Evolutionary conservation across 192 early-diverging fungal genomes (phyloP).

Genomic region (Glomus cerebriforme): DNA sequence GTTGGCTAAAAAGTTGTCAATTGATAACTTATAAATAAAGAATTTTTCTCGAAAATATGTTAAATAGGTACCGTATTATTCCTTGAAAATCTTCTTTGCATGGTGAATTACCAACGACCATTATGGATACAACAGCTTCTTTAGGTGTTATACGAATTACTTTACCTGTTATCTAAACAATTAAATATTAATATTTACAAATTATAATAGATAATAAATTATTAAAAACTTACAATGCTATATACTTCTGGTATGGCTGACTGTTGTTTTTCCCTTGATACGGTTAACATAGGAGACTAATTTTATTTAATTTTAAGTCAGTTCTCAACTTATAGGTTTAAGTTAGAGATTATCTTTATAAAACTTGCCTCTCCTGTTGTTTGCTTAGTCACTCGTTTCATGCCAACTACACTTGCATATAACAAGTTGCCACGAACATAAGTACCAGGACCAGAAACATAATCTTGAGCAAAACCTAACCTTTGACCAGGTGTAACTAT

Average conservation of each 20-base stretch:
- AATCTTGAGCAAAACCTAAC: slow-evolving; percentile 70
- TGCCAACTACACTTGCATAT: slow-evolving; percentile 64
- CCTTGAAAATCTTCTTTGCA: slow-evolving; percentile 89
- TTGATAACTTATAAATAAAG: background rate
- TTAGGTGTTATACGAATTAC: slow-evolving; percentile 89
- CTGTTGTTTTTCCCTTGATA: slow-evolving; percentile 64
- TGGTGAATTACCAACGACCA: slow-evolving; percentile 82
- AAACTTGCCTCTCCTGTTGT: background rate
- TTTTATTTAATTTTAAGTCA: background rate
- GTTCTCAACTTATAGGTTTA: no score
- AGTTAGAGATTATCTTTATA: no score
- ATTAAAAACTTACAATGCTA: slow-evolving; percentile 49
- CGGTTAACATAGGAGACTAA: slow-evolving; percentile 45
- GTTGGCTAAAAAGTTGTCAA: slow-evolving; percentile 48
- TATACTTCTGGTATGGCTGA: slow-evolving; percentile 77
- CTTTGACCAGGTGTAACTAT: slow-evolving; percentile 76
- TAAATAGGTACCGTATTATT: slow-evolving; percentile 61
- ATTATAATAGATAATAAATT: background rate
- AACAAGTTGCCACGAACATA: slow-evolving; percentile 70
- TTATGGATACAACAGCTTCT: slow-evolving; percentile 85
- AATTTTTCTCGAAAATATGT: background rate
- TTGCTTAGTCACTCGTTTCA: slow-evolving; percentile 19
- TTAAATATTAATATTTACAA: background rate
- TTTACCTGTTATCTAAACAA: slow-evolving; percentile 69
- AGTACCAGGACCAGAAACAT: slow-evolving; percentile 70